Percentiles rank a stretch among this genome's conserved stretches.
These are phyloP conservation scores for Oenanthe javanica DNA, from an alignment of 140 eudicot species.

Conservation along the genomic window DNA sequence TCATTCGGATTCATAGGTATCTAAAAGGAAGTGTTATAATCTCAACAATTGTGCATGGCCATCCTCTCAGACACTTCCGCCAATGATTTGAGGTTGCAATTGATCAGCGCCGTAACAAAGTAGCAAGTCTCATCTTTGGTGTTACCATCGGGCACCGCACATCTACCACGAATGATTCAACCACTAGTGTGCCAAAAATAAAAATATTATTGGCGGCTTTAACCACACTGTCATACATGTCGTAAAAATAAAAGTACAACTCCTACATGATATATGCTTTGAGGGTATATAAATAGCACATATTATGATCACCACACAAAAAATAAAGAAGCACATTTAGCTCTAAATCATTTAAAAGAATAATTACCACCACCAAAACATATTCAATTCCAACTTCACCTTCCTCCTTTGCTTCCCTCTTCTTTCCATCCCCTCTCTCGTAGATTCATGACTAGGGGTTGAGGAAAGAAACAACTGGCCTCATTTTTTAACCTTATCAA, in stretches of 20 bases:
- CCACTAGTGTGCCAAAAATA: constrained; percentile 38
- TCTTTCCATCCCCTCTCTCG: constrained; percentile 12
- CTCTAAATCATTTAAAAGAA: constrained; percentile 6
- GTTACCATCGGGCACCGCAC: constrained; percentile 54
- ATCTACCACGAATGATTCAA: constrained; percentile 68
- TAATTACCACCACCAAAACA: constrained; percentile 23
- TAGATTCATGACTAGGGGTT: constrained; percentile 22
- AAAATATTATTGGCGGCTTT: too few relatives aligned
- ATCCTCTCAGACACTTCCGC: constrained; percentile 67
- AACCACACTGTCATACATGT: too few relatives aligned
- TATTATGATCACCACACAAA: constrained; percentile 13
- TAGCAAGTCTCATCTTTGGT: constrained; percentile 64
- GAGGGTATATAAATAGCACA: not conserved
- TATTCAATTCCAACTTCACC: constrained; percentile 14
- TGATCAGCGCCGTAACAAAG: constrained; percentile 61
- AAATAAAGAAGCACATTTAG: constrained; percentile 8
- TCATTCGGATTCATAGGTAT: not conserved
- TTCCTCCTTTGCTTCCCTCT: constrained; percentile 18
- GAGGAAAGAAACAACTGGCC: constrained; percentile 14
- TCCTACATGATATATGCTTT: not conserved
- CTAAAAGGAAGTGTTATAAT: not conserved
- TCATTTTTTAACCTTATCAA: not conserved
- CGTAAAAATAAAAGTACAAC: too few relatives aligned
- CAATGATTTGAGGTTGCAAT: constrained; percentile 61
- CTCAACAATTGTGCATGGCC: constrained; percentile 17